A percentile compares a stretch with the other conserved stretches of the same genome.
Conservation (phyloP, 2,329 filamentous ascomycete genomes). For the Cladosporium colombiae region DNA sequence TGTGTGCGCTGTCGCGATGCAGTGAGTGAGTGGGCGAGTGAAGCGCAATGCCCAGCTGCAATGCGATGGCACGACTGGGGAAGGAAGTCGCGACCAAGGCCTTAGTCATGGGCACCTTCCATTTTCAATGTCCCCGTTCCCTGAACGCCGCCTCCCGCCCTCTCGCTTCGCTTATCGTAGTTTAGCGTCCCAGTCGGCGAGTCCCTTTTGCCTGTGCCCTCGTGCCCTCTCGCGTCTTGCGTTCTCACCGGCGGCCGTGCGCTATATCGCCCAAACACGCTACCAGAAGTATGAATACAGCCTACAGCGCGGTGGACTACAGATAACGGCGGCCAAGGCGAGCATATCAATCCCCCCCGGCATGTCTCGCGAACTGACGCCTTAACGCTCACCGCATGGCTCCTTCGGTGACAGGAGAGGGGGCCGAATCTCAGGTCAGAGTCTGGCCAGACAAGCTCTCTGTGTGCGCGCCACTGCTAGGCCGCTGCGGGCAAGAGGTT, state of each 20-base stretch:
- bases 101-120: neutral
- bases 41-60: neutral
- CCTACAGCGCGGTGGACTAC: neutral
- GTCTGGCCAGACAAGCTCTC: slow-evolving; percentile 11
- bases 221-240: neutral
- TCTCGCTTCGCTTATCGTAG: neutral
- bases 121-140: neutral
- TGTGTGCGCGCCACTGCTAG: neutral
- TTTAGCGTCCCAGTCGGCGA: neutral
- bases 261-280: neutral
- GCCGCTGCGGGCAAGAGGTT: neutral
- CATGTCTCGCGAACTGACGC: neutral
- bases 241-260: neutral
- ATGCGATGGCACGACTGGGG: neutral
- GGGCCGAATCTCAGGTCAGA: neutral
- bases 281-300: neutral
- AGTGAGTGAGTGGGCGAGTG: neutral
- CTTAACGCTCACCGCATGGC: neutral
- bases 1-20: neutral
- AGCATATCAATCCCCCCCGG: neutral
- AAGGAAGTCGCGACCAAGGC: neutral
- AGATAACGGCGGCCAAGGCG: neutral
- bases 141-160: neutral
- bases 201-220: neutral
- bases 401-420: slow-evolving; percentile 2